Evolutionary conservation across 176 grass and related monocot genomes (phyloP).

Genomic region (Hordeum vulgare): DNA sequence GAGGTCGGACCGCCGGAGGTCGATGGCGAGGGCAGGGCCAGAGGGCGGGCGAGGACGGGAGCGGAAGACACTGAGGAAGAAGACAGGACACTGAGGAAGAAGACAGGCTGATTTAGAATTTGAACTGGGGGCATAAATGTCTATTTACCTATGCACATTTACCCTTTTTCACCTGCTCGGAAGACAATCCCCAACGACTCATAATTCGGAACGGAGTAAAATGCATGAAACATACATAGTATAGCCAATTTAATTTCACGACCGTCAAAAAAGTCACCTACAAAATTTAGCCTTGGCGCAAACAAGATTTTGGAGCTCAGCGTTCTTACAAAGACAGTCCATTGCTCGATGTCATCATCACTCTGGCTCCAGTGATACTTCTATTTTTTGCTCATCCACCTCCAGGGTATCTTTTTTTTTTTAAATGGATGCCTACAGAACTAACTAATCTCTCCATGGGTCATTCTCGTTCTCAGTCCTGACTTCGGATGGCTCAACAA

Average conservation of each 20-base stretch:
- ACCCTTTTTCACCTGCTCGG: too few species aligned
- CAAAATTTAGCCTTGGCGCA: constrained; percentile 21
- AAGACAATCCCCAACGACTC: too few species aligned
- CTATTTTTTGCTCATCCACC: not conserved
- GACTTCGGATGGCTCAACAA: constrained; percentile 77
- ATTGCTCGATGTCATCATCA: not conserved
- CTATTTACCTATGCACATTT: too few species aligned
- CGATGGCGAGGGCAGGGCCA: too few species aligned
- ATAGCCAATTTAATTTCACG: not conserved
- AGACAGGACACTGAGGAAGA: too few species aligned
- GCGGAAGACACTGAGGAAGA: too few species aligned
- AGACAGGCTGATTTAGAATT: too few species aligned
- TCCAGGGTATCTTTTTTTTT: not conserved
- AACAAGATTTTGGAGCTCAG: not conserved
- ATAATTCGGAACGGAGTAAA: too few species aligned
- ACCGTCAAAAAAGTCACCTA: not conserved
- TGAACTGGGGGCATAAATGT: too few species aligned
- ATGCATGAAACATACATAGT: not conserved
- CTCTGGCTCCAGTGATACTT: not conserved
- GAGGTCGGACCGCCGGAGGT: too few species aligned
- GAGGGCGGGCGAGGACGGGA: too few species aligned
- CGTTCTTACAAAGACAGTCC: not conserved
- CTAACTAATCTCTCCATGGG: constrained; percentile 68
- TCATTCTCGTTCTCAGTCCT: constrained; percentile 81
- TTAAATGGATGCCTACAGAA: not conserved